A percentile compares a stretch with the other conserved stretches of the same genome.
These are phyloP conservation scores for Bipolaris victoriae DNA, from an alignment of 2,329 filamentous ascomycete genomes.

Conservation along the genomic window DNA sequence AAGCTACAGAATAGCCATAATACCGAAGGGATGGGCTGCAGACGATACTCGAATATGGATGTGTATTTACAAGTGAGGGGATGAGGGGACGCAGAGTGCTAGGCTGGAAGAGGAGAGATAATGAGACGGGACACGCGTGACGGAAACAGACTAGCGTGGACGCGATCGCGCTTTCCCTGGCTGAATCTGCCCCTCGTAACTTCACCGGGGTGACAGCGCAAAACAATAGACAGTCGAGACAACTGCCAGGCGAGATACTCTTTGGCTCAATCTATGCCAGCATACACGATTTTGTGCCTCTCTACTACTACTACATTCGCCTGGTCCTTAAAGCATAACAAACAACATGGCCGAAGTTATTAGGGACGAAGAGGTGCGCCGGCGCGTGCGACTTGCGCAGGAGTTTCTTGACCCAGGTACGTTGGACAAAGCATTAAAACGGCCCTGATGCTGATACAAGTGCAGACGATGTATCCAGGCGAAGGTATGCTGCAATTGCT, in stretches of 20 bases:
- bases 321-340: not conserved
- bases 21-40: not conserved
- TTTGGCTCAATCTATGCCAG: not conserved
- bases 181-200: conserved; percentile 27
- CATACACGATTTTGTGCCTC: not conserved
- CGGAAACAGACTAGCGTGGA: conserved; percentile 22
- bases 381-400: conserved; percentile 84
- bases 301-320: not conserved
- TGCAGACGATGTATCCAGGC: conserved; percentile 62
- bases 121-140: conserved; percentile 26
- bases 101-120: conserved; percentile 27
- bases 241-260: conserved; percentile 10
- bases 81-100: conserved; percentile 1
- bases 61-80: not conserved
- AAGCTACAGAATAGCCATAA: too few species aligned
- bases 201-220: conserved; percentile 15
- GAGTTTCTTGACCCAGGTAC: conserved; percentile 94
- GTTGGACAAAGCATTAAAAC: conserved; percentile 36
- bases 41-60: not conserved
- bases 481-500: conserved; percentile 52
- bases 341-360: conserved; percentile 51
- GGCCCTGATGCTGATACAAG: conserved; percentile 28
- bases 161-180: conserved; percentile 27
- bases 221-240: conserved; percentile 20
- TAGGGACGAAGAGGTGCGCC: conserved; percentile 81